phyloP scores from a whole-genome alignment of 2,329 filamentous ascomycete genomes.

The Lizonia empirigonia region DNA sequence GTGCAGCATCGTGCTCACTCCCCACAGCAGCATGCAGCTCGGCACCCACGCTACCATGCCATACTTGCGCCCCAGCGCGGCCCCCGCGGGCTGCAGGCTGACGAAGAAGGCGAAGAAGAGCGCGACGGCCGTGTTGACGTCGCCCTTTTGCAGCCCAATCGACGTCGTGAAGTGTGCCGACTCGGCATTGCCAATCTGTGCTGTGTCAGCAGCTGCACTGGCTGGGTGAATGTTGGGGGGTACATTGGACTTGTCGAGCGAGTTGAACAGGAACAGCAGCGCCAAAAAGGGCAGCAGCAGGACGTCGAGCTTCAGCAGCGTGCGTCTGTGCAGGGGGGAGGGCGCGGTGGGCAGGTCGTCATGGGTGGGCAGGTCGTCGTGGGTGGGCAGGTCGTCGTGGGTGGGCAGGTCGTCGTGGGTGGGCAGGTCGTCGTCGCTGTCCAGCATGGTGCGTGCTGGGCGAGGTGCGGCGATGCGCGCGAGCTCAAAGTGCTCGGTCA shows the following conservation, averaged over 20 bases:
- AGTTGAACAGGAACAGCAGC: conserved; percentile 59
- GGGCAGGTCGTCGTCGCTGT: conserved; percentile 6
- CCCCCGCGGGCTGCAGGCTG: conserved; percentile 61
- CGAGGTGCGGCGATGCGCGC: background rate
- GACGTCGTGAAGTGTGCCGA: conserved; percentile 65
- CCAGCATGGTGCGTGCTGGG: conserved; percentile 8
- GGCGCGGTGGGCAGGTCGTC: too few relatives aligned
- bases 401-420: conserved; percentile 4
- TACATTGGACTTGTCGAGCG: conserved; percentile 58
- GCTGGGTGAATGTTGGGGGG: background rate
- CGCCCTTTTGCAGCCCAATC: conserved; percentile 57
- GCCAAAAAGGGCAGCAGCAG: conserved; percentile 59
- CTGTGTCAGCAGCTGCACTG: background rate
- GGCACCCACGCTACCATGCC: conserved; percentile 63
- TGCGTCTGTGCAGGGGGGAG: conserved; percentile 40
- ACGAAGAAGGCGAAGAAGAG: conserved; percentile 66
- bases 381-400: background rate
- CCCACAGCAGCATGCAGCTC: conserved; percentile 62
- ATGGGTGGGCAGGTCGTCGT: conserved; percentile 6
- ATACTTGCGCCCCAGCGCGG: conserved; percentile 63
- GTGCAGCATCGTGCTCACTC: conserved; percentile 56
- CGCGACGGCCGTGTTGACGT: conserved; percentile 62
- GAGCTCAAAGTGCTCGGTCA: conserved; percentile 13
- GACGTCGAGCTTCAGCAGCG: conserved; percentile 56
- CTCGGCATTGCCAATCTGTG: conserved; percentile 59